These are phyloP conservation scores for Leccinum discolor DNA, from an alignment of 1,284 basidiomycete species.

Conservation along the genomic window DNA sequence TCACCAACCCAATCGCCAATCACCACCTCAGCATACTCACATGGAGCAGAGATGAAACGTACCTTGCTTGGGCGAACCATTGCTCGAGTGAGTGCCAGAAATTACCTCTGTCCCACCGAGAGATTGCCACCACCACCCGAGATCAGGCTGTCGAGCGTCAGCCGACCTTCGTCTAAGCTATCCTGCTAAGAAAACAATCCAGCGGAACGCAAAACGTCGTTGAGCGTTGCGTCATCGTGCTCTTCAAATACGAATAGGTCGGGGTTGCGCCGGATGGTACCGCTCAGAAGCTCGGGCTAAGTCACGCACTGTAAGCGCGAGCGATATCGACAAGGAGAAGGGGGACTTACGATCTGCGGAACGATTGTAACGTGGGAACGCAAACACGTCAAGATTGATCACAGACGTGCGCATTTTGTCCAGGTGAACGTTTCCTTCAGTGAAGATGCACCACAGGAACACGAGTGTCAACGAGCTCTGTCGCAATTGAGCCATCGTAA, in stretches of 20 bases:
- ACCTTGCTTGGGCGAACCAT: slow-evolving; percentile 34
- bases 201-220: slow-evolving; percentile 55
- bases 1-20: neutral
- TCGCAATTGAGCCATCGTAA: neutral
- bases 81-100: slow-evolving; percentile 45
- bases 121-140: slow-evolving; percentile 64
- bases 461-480: slow-evolving; percentile 52
- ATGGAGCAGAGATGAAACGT: slow-evolving; percentile 9
- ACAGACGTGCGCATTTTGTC: slow-evolving; percentile 44
- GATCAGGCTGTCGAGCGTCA: slow-evolving; percentile 39
- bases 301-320: neutral
- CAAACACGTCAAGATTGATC: slow-evolving; percentile 9
- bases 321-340: neutral
- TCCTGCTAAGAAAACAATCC: slow-evolving; percentile 54
- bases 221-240: slow-evolving; percentile 66
- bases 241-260: slow-evolving; percentile 65
- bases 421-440: slow-evolving; percentile 56
- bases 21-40: neutral
- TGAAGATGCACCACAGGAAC: slow-evolving; percentile 57
- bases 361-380: slow-evolving; percentile 5
- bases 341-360: neutral
- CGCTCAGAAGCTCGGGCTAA: slow-evolving; percentile 33
- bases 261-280: slow-evolving; percentile 56
- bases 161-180: slow-evolving; percentile 43
- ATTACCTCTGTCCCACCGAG: slow-evolving; percentile 73